Base-by-base conservation (phyloP, 352 stramenopile species). In the Globisporangium cederbergense region DNA sequence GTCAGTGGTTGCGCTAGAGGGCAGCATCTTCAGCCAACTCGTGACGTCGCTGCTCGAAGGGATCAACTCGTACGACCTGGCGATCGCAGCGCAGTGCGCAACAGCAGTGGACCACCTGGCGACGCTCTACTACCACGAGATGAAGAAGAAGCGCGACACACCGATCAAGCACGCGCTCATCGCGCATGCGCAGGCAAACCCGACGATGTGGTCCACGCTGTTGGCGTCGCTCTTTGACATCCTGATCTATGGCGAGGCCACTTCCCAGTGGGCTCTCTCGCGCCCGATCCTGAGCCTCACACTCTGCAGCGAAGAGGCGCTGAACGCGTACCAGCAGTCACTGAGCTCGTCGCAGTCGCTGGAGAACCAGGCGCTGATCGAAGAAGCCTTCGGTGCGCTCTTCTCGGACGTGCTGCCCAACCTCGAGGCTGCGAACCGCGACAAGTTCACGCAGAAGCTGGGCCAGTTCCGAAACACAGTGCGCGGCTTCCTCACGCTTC, bases 401-500 rank as follows among this genome's bases (percentile, higher is more conserved):
- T 94, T 99, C 64, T 76, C 77, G 18, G 97, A 99, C 68, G 92
- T 99, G 62, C 90, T 90, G 65, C 85, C 94, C 40, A 99, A 97
- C 67, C 76, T 99, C 36, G 97, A 99, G 73, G 95, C 91, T 64
- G 81, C 95, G 16, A 99, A 99, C 74, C 89, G 97, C 53, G 97
- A 99, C 86, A 93, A 97, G 68, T 99, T 99, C 67, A 99, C 97
- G 30, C 97, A 99, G 74, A 97, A 96, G 61, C 79, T 99, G 20
- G 97, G 96, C 18, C 89, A 97, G 57, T 99, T 99, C 78, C 93
- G 97, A 51, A 95, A 98, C 59, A 90, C 95, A 25, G 83, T 98
- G 57, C 86, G 96, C 59, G 74, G 89, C 52, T 99, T 99, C 73
- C 80, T 99, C 38, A 99, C 96, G 28, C 81, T 92, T 65, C 79